These are phyloP conservation scores for Lepidopterella palustris DNA, from an alignment of 495 filamentous ascomycete genomes.

Conservation along the genomic window DNA sequence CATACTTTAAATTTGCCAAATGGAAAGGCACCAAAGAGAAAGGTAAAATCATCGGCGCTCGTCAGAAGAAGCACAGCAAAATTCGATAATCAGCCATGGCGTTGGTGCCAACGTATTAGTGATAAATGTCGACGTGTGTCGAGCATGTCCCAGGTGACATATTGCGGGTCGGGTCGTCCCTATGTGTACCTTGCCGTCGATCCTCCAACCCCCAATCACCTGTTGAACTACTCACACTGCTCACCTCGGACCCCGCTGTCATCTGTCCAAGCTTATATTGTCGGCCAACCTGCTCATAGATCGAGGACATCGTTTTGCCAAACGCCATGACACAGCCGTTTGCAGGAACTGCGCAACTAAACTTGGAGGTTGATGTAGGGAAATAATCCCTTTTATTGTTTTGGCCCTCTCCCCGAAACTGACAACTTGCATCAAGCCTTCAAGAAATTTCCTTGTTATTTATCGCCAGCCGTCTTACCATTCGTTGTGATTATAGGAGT, in stretches of 20 bases:
- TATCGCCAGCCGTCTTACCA: neutral
- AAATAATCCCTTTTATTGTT: neutral
- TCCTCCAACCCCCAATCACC: neutral
- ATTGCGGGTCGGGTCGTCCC: neutral
- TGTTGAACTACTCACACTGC: neutral
- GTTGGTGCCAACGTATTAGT: too few relatives aligned
- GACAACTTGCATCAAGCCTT: neutral
- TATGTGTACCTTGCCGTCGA: neutral
- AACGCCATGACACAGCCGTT: neutral
- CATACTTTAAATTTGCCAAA: too few relatives aligned
- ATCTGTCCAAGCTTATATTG: neutral
- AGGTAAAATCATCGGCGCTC: too few relatives aligned
- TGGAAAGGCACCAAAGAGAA: too few relatives aligned
- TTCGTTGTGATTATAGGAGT: neutral
- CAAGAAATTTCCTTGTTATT: neutral
- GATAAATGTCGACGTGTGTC: too few relatives aligned
- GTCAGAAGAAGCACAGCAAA: too few relatives aligned
- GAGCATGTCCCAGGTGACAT: neutral
- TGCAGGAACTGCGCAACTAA: constrained; percentile 3
- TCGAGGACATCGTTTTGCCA: neutral
- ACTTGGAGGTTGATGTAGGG: constrained; percentile 22
- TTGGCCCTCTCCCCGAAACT: neutral
- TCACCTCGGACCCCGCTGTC: neutral
- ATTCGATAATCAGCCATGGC: neutral
- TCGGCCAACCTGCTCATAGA: neutral